phyloP scores from a whole-genome alignment of 106 monocot species.

The Triglochin maritima region DNA sequence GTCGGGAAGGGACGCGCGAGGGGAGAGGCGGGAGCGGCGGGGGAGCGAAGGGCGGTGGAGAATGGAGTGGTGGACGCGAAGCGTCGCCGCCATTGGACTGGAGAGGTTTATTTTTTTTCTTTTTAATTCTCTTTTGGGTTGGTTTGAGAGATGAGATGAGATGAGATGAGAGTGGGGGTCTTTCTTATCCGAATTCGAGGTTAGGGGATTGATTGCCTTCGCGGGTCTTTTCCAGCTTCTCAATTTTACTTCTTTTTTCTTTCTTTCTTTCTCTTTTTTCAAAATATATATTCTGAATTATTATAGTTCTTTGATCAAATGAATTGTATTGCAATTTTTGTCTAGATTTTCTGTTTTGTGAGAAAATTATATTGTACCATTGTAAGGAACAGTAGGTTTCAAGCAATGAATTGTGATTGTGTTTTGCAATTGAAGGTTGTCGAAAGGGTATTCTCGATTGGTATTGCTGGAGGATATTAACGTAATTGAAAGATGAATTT shows the following conservation, averaged over 20 bases:
- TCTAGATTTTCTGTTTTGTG: too few relatives aligned
- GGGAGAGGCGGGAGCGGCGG: not conserved
- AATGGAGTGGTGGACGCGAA: constrained; percentile 13
- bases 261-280: too few relatives aligned
- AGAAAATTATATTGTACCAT: too few relatives aligned
- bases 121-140: not conserved
- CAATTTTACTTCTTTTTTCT: not conserved
- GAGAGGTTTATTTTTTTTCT: not conserved
- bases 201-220: not conserved
- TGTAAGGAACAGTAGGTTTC: too few relatives aligned
- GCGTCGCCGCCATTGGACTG: constrained; percentile 15
- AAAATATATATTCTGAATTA: too few relatives aligned
- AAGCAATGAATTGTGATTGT: too few relatives aligned
- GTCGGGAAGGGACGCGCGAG: constrained; percentile 12
- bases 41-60: constrained; percentile 15
- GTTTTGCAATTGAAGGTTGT: too few relatives aligned
- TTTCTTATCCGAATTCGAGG: constrained; percentile 4
- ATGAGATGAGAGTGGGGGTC: not conserved
- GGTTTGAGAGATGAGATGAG: not conserved
- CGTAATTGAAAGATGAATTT: too few relatives aligned
- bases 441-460: too few relatives aligned
- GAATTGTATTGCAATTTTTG: too few relatives aligned
- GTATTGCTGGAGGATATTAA: too few relatives aligned
- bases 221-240: constrained; percentile 13
- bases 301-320: too few relatives aligned